Percentiles rank a stretch among this genome's conserved stretches.
phyloP scores from a whole-genome alignment of 2,329 filamentous ascomycete species.

The Graphiopsis chlorocephala region DNA sequence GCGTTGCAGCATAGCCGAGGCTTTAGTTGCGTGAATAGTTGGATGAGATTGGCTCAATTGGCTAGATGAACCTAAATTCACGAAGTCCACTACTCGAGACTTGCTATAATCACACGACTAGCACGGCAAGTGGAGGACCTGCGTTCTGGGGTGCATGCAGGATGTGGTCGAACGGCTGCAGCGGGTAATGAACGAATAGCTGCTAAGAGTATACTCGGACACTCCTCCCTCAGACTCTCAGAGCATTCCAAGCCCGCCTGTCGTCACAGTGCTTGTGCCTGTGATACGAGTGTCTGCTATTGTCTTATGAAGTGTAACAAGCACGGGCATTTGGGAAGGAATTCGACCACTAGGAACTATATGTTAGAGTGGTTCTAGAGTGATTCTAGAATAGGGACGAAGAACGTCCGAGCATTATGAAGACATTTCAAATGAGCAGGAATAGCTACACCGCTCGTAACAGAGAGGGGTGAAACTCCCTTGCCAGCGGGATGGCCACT shows the following conservation, averaged over 20 bases:
- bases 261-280: background rate
- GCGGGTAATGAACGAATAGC: background rate
- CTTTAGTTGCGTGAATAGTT: background rate
- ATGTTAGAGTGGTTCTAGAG: background rate
- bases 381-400: background rate
- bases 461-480: background rate
- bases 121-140: background rate
- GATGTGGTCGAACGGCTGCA: background rate
- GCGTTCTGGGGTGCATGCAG: background rate
- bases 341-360: background rate
- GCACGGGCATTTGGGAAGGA: background rate
- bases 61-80: background rate
- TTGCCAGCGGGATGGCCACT: background rate
- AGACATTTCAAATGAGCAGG: background rate
- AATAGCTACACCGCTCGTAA: background rate
- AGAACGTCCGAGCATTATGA: background rate
- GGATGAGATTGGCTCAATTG: background rate
- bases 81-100: background rate
- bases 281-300: background rate
- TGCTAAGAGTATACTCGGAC: background rate
- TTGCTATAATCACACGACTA: background rate
- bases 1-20: conserved; percentile 5
- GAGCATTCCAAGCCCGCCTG: background rate
- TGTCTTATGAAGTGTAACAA: background rate
- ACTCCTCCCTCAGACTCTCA: background rate